A percentile compares a stretch with the other conserved stretches of the same genome.
Conservation (phyloP, 805 yeast species). For the Yamadazyma paraphyllophila region DNA sequence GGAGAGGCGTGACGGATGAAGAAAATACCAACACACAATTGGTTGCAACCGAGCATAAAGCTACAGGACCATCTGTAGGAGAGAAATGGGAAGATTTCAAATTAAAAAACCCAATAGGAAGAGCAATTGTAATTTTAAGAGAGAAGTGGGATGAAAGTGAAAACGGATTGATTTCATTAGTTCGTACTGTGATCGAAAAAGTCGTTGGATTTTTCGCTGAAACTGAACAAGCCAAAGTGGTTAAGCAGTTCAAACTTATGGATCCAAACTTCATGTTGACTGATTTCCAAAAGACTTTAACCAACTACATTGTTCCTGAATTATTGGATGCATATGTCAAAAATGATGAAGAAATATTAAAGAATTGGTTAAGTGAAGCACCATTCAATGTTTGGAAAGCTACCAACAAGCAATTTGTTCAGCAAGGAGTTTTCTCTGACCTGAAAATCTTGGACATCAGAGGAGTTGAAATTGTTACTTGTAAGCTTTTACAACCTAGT, state of each 20-base stretch:
- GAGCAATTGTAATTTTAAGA: constrained; percentile 56
- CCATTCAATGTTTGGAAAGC: constrained; percentile 94
- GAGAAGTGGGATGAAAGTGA: constrained; percentile 90
- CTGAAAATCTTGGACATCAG: constrained; percentile 91
- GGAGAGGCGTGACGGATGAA: constrained; percentile 35
- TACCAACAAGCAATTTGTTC: constrained; percentile 86
- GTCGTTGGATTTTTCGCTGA: constrained; percentile 90
- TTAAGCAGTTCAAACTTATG: constrained; percentile 77
- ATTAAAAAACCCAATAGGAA: constrained; percentile 68
- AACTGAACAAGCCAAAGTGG: constrained; percentile 93
- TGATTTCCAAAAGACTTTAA: constrained; percentile 73
- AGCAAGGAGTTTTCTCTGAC: constrained; percentile 88
- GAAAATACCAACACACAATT: constrained; percentile 80
- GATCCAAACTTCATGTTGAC: constrained; percentile 86
- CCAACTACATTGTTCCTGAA: constrained; percentile 94
- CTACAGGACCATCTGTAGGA: constrained; percentile 65
- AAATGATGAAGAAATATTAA: constrained; percentile 80
- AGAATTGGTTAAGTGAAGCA: constrained; percentile 94
- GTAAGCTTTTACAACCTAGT: constrained; percentile 84
- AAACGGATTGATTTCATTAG: constrained; percentile 78
- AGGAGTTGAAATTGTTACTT: constrained; percentile 88
- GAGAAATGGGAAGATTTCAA: constrained; percentile 66
- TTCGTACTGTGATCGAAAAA: constrained; percentile 78
- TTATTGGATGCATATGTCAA: constrained; percentile 91
- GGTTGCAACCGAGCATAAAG: constrained; percentile 77